Conservation (phyloP, 257 asterid species). For the Osmanthus fragrans region DNA sequence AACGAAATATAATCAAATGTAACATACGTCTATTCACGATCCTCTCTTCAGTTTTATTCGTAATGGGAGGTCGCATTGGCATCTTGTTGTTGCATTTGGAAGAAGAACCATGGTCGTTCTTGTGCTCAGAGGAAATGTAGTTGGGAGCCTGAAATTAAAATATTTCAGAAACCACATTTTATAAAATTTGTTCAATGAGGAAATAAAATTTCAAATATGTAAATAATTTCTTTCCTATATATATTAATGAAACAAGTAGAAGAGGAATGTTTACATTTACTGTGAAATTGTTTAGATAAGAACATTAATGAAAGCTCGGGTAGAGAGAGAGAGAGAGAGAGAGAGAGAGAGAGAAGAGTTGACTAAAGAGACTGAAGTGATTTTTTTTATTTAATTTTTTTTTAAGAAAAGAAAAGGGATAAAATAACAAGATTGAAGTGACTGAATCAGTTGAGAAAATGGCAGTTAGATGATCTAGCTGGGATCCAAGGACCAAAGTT, state of each 20-base stretch:
- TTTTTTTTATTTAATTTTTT: background rate
- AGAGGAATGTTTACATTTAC: too few species aligned
- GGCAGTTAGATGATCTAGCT: constrained; percentile 28
- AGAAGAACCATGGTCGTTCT: constrained; percentile 62
- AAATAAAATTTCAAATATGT: background rate
- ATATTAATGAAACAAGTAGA: background rate
- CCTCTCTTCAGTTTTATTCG: constrained; percentile 44
- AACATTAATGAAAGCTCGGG: too few species aligned
- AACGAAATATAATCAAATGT: background rate
- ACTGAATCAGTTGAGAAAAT: constrained; percentile 52
- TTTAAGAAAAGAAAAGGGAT: constrained; percentile 8
- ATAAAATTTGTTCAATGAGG: background rate
- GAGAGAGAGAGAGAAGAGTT: background rate
- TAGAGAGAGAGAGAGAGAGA: constrained; percentile 5
- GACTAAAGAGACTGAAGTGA: constrained; percentile 21
- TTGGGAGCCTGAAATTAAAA: constrained; percentile 43
- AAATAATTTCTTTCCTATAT: too few species aligned
- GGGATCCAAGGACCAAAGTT: constrained; percentile 19
- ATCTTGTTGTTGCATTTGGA: constrained; percentile 56
- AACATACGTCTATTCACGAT: constrained; percentile 60
- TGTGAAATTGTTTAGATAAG: too few species aligned
- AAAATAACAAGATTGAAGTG: constrained; percentile 53
- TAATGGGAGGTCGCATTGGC: constrained; percentile 43
- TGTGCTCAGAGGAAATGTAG: constrained; percentile 42
- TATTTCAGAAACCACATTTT: background rate